Conservation (phyloP, 2,329 filamentous ascomycete genomes). For the Aspergillus awamori region DNA sequence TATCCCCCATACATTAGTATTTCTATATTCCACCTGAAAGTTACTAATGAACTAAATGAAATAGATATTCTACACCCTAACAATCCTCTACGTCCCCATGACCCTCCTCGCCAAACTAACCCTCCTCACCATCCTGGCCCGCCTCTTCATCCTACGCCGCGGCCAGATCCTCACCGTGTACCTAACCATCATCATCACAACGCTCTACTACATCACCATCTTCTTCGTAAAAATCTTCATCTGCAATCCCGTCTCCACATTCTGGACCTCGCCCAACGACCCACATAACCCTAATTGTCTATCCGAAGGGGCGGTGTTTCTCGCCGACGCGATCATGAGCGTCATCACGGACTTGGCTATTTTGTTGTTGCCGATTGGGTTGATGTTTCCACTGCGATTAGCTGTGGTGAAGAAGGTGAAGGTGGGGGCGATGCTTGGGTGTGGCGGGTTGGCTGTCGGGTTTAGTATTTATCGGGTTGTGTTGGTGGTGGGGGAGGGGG, state of each 20-base stretch:
- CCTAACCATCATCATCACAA: slow-evolving; percentile 13
- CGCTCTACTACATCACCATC: slow-evolving; percentile 21
- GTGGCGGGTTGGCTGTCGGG: slow-evolving; percentile 20
- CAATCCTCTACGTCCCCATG: slow-evolving; percentile 20
- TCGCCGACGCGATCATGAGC: slow-evolving; percentile 22
- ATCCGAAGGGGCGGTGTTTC: slow-evolving; percentile 15
- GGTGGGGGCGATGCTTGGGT: slow-evolving; percentile 16
- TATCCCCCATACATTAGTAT: too few species aligned
- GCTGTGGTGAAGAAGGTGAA: slow-evolving; percentile 17
- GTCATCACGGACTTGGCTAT: slow-evolving; percentile 22
- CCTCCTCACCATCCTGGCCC: slow-evolving; percentile 17
- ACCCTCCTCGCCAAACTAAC: slow-evolving; percentile 20
- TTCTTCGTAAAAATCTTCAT: slow-evolving; percentile 23
- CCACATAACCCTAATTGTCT: slow-evolving; percentile 11
- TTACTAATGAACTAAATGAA: too few species aligned
- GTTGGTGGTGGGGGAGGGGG: neutral
- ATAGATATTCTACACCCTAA: slow-evolving; percentile 17
- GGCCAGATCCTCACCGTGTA: slow-evolving; percentile 16
- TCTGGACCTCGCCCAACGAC: slow-evolving; percentile 13
- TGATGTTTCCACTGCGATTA: slow-evolving; percentile 21
- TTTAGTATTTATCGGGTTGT: slow-evolving; percentile 24
- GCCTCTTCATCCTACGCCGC: slow-evolving; percentile 16
- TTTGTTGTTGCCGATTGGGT: slow-evolving; percentile 16
- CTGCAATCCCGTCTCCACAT: slow-evolving; percentile 20
- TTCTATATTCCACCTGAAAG: too few species aligned